A percentile compares a stretch with the other conserved stretches of the same genome.
Conservation (phyloP, 768 basidiomycete species). For the Pisolithus albus region DNA sequence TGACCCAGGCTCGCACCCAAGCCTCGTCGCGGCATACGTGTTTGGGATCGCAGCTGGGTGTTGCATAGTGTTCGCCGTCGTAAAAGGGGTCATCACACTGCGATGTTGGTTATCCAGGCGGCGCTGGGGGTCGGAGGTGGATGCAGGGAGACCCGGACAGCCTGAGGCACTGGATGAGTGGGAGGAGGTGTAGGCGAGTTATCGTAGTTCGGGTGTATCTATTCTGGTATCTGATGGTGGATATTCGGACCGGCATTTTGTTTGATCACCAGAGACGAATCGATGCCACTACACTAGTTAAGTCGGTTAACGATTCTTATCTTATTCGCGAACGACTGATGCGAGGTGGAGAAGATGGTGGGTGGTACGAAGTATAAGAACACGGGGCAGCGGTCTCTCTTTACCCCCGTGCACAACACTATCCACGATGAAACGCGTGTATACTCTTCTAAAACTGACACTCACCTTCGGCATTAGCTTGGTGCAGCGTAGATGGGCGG, state of each 20-base stretch:
- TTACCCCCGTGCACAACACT: background rate
- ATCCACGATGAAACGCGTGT: background rate
- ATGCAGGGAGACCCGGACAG: slow-evolving; percentile 2
- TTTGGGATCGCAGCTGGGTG: slow-evolving; percentile 51
- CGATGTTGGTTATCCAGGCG: slow-evolving; percentile 30
- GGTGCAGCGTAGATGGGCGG: background rate
- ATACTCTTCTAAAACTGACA: background rate
- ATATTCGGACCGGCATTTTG: no score
- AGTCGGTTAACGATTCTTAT: no score
- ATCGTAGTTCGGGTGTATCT: no score
- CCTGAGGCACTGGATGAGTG: slow-evolving; percentile 37
- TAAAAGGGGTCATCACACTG: slow-evolving; percentile 35
- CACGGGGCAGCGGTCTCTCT: background rate
- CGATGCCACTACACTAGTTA: no score
- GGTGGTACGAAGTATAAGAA: background rate
- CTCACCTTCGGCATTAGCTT: background rate
- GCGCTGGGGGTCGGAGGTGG: slow-evolving; percentile 1
- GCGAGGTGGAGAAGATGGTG: no score
- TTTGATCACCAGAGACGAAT: no score
- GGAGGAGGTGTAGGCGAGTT: slow-evolving; percentile 30
- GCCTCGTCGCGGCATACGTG: slow-evolving; percentile 53
- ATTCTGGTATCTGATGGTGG: no score
- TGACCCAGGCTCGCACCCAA: slow-evolving; percentile 39
- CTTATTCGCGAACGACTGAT: no score
- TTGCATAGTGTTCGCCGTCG: slow-evolving; percentile 44